Evolutionary conservation across 108 stramenopile species (phyloP).

Genomic region (Fragilaria radians): DNA sequence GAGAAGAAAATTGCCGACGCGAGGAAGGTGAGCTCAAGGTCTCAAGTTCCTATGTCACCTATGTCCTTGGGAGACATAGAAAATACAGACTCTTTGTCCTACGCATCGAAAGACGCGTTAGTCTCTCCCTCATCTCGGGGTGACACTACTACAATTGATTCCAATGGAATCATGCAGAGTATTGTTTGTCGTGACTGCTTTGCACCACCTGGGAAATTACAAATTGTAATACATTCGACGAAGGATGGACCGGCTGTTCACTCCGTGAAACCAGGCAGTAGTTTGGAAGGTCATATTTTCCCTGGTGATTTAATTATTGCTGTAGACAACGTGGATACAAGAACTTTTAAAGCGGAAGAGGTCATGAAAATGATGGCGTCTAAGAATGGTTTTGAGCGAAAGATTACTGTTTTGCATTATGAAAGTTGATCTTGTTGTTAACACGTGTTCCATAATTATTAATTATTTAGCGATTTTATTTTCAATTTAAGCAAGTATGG

Average conservation of each 20-base stretch:
- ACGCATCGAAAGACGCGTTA: constrained; percentile 40
- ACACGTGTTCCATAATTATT: background rate
- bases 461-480: background rate
- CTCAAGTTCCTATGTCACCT: constrained; percentile 1
- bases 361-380: constrained; percentile 66
- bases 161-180: constrained; percentile 28
- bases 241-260: constrained; percentile 80
- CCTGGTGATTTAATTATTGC: constrained; percentile 75
- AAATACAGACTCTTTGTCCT: constrained; percentile 49
- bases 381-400: constrained; percentile 42
- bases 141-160: constrained; percentile 19
- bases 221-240: constrained; percentile 73
- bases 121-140: constrained; percentile 9
- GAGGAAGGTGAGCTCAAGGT: background rate
- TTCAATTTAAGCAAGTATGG: background rate
- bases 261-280: constrained; percentile 50
- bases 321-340: constrained; percentile 69
- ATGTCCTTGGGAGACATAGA: constrained; percentile 4
- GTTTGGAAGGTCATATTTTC: constrained; percentile 65
- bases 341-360: constrained; percentile 58
- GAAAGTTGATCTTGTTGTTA: constrained; percentile 6
- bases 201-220: constrained; percentile 67
- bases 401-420: constrained; percentile 67
- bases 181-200: constrained; percentile 67
- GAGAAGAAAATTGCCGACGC: constrained; percentile 70